A percentile compares a stretch with the other conserved stretches of the same genome.
phyloP scores from a whole-genome alignment of 495 filamentous ascomycete genomes.

The Parachaetomium inaequale region DNA sequence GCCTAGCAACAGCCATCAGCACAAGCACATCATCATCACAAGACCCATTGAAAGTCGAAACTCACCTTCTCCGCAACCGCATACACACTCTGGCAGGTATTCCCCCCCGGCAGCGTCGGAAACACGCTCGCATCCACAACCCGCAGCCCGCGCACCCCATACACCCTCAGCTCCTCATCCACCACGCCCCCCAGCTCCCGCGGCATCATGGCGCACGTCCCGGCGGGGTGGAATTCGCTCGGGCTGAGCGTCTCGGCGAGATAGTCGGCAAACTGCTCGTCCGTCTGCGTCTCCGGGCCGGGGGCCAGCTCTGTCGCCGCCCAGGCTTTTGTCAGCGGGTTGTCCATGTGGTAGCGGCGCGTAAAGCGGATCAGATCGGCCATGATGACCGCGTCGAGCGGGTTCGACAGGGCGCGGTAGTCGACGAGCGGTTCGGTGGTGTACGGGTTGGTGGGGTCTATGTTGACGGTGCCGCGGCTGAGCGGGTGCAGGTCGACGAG shows the following conservation, averaged over 20 bases:
- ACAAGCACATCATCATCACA: not conserved
- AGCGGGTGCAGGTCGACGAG: conserved; percentile 45
- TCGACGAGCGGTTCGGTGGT: conserved; percentile 43
- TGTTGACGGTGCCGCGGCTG: conserved; percentile 44
- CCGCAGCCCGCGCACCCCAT: conserved; percentile 37
- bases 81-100: conserved; percentile 44
- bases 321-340: conserved; percentile 27
- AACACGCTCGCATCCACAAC: conserved; percentile 47
- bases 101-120: conserved; percentile 38
- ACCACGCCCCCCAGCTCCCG: conserved; percentile 52
- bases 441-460: conserved; percentile 40
- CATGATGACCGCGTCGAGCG: conserved; percentile 44
- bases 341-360: conserved; percentile 38
- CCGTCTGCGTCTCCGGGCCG: conserved; percentile 31
- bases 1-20: not conserved
- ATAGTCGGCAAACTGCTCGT: conserved; percentile 32
- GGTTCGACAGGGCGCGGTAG: conserved; percentile 49
- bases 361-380: conserved; percentile 42
- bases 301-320: conserved; percentile 32
- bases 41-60: not conserved
- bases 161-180: conserved; percentile 42
- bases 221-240: conserved; percentile 43
- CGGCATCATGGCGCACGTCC: conserved; percentile 49
- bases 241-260: conserved; percentile 33
- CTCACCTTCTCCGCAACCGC: conserved; percentile 44